Percentiles rank a stretch among this genome's conserved stretches.
Conservation (phyloP, 176 grass and related monocot species). For the Juncus inflexus region DNA sequence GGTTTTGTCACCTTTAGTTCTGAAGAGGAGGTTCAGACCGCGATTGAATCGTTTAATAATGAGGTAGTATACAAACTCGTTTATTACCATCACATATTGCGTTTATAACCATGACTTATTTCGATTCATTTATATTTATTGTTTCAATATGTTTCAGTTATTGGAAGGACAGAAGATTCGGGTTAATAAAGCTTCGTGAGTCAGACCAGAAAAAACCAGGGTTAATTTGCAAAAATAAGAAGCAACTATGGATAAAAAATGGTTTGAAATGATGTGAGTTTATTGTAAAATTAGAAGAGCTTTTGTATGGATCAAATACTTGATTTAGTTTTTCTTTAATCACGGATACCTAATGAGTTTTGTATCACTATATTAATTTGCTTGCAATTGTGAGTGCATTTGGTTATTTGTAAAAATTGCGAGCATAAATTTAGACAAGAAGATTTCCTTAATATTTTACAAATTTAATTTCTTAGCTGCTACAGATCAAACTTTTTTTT, state of each 20-base stretch:
- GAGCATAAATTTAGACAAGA: too few species aligned
- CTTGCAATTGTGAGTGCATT: background rate
- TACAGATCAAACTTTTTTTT: too few species aligned
- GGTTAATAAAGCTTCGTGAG: conserved; percentile 73
- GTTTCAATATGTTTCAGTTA: conserved; percentile 43
- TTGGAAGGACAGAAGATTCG: conserved; percentile 98
- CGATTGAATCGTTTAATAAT: conserved; percentile 76
- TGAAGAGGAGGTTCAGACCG: conserved; percentile 76
- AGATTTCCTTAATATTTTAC: too few species aligned
- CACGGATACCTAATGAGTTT: conserved; percentile 13
- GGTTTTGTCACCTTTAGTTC: conserved; percentile 90
- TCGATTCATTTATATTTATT: background rate
- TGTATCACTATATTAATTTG: conserved; percentile 20
- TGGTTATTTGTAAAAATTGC: too few species aligned
- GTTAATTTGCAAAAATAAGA: conserved; percentile 4
- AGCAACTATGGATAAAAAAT: background rate
- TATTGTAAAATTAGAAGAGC: background rate
- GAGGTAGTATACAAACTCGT: conserved; percentile 33
- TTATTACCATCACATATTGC: background rate
- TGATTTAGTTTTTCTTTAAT: background rate
- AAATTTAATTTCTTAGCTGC: too few species aligned
- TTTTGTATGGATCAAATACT: background rate
- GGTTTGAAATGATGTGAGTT: background rate
- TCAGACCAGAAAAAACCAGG: background rate
- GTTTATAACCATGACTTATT: background rate